Evolutionary conservation across 495 filamentous ascomycete genomes (phyloP), one percentile per base, ranked within the genome.

Genomic region (Aspergillus cristatus): DNA sequence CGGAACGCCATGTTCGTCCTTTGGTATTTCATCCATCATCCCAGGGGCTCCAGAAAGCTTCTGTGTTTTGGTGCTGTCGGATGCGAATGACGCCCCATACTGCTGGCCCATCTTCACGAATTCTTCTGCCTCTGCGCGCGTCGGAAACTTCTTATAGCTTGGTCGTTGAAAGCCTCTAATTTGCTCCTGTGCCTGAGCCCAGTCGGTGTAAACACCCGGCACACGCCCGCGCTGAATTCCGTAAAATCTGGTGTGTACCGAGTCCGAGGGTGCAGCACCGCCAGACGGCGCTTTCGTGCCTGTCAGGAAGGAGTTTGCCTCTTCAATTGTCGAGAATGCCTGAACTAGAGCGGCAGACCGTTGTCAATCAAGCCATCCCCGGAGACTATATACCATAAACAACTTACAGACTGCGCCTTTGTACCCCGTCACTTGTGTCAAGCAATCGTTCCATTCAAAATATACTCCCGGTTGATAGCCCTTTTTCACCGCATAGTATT

Each of bases 121-220:
- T 17, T 70, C 74, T 50, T 81, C 78, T 3, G 91, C 91, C 50
- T 96, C 89, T 33, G 70, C 72, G 7, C 76, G 70, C 0, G 81
- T 94, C 14, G 70, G 49, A 41, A 97, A 98, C 36, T 74, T 82
- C 58, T 82, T 83, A 52, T 83, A 85, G 46, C 87, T 87, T 13
- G 87, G 85, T 12, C 76, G 76, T 41, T 78, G 79, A 54, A 76
- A 81, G 4, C 85, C 86, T 5, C 65, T 75, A 22, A 95, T 86
- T 39, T 91, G 83, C 38, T 78, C 67, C 44, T 84, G 73, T 2
- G 82, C 86, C 16, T 71, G 71, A n/a, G 69, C 54, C 89, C 89
- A 98, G 38, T 89, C 78, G 4, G 80, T 83, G 58, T 95, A 98
- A 2, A 98, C 81, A 3, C 91, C 90, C 0, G 89, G 84, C n/a